Evolutionary conservation across 2,329 filamentous ascomycete genomes (phyloP).

Genomic region (Fusarium poae): DNA sequence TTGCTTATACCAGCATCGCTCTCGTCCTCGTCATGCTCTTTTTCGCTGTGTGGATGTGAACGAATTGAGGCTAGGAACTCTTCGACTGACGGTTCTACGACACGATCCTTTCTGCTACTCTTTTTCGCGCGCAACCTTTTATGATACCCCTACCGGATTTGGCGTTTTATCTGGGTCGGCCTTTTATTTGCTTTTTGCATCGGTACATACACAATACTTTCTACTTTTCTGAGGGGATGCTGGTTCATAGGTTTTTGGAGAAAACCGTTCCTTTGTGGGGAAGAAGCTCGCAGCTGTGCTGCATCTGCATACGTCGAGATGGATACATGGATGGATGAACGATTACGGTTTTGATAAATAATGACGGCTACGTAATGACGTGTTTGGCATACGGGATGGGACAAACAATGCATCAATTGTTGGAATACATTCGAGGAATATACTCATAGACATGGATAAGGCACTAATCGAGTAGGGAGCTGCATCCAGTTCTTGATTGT

Average conservation of each 20-base stretch:
- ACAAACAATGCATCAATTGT: conserved; percentile 8
- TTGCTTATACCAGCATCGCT: conserved; percentile 49
- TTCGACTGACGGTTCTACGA: conserved; percentile 5
- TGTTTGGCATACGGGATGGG: conserved; percentile 17
- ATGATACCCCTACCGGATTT: conserved; percentile 48
- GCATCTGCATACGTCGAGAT: conserved; percentile 11
- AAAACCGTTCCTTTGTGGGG: conserved; percentile 22
- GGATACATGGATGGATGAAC: conserved; percentile 37
- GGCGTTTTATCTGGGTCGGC: conserved; percentile 46
- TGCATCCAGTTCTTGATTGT: conserved; percentile 4
- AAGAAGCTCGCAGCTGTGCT: conserved; percentile 32
- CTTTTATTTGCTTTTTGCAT: conserved; percentile 32
- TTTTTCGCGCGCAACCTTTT: conserved; percentile 34
- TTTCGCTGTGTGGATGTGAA: conserved; percentile 49
- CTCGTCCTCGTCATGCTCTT: conserved; percentile 50
- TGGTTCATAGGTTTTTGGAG: conserved; percentile 19
- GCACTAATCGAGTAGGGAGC: conserved; percentile 15
- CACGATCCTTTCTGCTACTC: conserved; percentile 14
- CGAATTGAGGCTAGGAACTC: not conserved
- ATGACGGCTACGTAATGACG: conserved; percentile 41
- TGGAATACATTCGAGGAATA: conserved; percentile 10
- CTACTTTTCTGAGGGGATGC: conserved; percentile 16
- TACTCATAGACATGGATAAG: conserved; percentile 26
- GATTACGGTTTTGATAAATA: conserved; percentile 45
- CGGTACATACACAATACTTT: conserved; percentile 14